Percentiles rank a stretch among this genome's conserved stretches.
Evolutionary conservation across 495 filamentous ascomycete species (phyloP).

Genomic region (Penicillium manginii): DNA sequence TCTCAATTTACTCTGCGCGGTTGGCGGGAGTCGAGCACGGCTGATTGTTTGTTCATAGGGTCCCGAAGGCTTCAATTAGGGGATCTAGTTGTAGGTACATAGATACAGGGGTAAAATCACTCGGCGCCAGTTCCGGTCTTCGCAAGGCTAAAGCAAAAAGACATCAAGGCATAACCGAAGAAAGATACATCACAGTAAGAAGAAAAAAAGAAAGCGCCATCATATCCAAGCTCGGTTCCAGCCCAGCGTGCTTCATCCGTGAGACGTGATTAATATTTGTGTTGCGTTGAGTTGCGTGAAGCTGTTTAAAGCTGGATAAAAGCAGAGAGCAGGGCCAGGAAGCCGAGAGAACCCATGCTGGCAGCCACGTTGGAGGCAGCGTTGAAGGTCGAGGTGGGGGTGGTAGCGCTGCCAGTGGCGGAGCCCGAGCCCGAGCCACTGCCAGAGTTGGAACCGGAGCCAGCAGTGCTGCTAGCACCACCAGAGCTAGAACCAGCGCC

Average conservation of each 20-base stretch:
- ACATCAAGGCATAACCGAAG: slow-evolving; percentile 1
- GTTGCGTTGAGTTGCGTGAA: slow-evolving; percentile 11
- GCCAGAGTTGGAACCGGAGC: slow-evolving; percentile 16
- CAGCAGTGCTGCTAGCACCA: slow-evolving; percentile 5
- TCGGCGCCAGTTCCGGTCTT: not conserved
- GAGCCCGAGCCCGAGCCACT: slow-evolving; percentile 23
- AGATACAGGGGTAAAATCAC: not conserved
- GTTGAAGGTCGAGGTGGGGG: slow-evolving; percentile 28
- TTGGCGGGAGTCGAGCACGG: too few species aligned
- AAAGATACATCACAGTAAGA: slow-evolving; percentile 15
- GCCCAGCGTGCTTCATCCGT: slow-evolving; percentile 28
- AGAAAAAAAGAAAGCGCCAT: slow-evolving; percentile 20
- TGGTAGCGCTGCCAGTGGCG: slow-evolving; percentile 19
- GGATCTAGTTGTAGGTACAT: slow-evolving; percentile 1
- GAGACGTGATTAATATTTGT: slow-evolving; percentile 31
- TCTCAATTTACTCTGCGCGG: too few species aligned
- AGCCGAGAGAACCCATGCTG: slow-evolving; percentile 28
- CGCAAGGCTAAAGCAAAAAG: not conserved
- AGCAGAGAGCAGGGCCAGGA: slow-evolving; percentile 39
- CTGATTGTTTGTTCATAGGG: not conserved
- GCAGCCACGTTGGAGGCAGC: slow-evolving; percentile 30
- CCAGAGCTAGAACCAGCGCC: slow-evolving; percentile 23
- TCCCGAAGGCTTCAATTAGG: not conserved
- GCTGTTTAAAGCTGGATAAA: slow-evolving; percentile 41
- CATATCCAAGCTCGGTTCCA: slow-evolving; percentile 31